A percentile compares a stretch with the other conserved stretches of the same genome.
Evolutionary conservation across 192 early-diverging fungal species (phyloP).

Genomic region (Spizellomyces punctatus): DNA sequence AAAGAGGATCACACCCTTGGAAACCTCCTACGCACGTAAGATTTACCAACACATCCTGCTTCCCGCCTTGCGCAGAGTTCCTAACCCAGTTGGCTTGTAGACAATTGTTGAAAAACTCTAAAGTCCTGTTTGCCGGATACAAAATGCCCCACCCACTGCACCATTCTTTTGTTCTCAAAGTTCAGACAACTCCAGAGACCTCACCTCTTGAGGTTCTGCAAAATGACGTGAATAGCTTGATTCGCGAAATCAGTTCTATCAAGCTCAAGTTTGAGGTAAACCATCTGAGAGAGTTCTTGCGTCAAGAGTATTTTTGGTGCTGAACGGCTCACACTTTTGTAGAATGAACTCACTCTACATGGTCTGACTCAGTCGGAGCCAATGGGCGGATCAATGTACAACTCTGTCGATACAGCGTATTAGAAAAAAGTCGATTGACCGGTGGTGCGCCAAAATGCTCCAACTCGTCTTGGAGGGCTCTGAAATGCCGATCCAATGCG

Average conservation of each 20-base stretch:
- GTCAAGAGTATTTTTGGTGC: neutral
- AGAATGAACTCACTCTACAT: constrained; percentile 54
- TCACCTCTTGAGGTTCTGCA: constrained; percentile 81
- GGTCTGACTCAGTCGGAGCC: constrained; percentile 29
- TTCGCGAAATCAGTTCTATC: constrained; percentile 74
- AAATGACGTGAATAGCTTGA: constrained; percentile 76
- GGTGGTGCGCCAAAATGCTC: too few species aligned
- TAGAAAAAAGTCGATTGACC: neutral
- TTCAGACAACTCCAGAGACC: constrained; percentile 88
- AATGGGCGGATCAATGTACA: constrained; percentile 14
- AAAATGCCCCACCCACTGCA: constrained; percentile 95
- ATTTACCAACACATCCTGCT: neutral
- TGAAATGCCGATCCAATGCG: too few species aligned
- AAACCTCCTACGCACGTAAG: constrained; percentile 83
- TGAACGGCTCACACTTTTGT: neutral
- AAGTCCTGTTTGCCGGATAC: constrained; percentile 96
- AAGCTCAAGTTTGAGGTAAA: constrained; percentile 81
- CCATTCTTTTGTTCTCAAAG: constrained; percentile 85
- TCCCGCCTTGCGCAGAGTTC: neutral
- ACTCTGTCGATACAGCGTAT: neutral
- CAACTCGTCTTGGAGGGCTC: too few species aligned
- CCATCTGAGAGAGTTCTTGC: neutral
- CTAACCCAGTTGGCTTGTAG: constrained; percentile 38
- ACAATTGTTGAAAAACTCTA: constrained; percentile 85
- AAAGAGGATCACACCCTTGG: constrained; percentile 98